These are phyloP conservation scores for Scenedesmus sp. DNA, from an alignment of 163 green algal genomes.

Conservation along the genomic window DNA sequence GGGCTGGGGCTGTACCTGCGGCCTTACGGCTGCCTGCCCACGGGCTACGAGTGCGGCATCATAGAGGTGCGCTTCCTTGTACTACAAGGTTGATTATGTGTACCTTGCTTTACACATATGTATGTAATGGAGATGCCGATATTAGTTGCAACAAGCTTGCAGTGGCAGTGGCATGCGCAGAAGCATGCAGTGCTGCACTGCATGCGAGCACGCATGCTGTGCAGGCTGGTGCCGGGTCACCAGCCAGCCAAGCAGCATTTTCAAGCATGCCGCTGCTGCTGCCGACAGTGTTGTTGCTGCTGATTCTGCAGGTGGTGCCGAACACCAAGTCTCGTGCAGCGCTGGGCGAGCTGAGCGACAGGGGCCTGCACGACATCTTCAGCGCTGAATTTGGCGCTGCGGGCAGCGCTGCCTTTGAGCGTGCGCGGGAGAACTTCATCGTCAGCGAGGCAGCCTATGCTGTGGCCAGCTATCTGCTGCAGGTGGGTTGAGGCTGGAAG, in stretches of 20 bases:
- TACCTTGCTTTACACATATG: not conserved
- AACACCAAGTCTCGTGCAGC: constrained; percentile 77
- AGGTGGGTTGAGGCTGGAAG: constrained; percentile 48
- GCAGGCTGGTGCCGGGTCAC: too few species aligned
- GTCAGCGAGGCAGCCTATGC: constrained; percentile 91
- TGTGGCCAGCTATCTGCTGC: constrained; percentile 89
- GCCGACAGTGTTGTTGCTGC: not conserved
- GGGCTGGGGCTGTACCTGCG: constrained; percentile 91
- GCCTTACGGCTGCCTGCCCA: constrained; percentile 96
- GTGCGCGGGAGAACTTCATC: constrained; percentile 93
- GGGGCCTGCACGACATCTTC: constrained; percentile 96
- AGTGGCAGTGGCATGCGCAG: not conserved
- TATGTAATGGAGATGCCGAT: not conserved
- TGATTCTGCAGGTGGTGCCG: constrained; percentile 64
- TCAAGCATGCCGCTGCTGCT: not conserved
- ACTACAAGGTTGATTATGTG: not conserved
- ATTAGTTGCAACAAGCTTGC: not conserved
- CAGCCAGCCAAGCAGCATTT: too few species aligned
- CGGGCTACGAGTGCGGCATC: constrained; percentile 95
- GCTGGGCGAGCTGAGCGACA: constrained; percentile 91
- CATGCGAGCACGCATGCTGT: too few species aligned
- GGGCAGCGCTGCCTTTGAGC: constrained; percentile 86
- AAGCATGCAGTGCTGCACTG: not conserved
- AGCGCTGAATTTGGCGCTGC: constrained; percentile 87
- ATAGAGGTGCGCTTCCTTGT: constrained; percentile 80